Conservation (phyloP, 768 basidiomycete species). For the Lyophyllum atratum region DNA sequence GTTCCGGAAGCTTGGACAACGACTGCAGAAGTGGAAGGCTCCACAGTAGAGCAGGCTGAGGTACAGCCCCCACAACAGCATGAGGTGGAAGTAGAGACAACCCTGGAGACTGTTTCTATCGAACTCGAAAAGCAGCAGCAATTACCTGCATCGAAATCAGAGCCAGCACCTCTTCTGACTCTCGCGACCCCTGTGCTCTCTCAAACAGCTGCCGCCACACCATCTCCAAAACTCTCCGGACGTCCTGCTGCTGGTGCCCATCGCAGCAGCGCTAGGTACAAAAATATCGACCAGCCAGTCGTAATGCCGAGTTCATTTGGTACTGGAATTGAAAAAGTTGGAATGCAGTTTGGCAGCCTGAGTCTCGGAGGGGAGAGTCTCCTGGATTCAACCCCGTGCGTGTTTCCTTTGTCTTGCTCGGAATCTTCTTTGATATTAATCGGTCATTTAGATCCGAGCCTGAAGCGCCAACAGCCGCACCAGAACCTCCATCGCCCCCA, state of each 20-base stretch:
- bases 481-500: constrained; percentile 36
- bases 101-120: constrained; percentile 29
- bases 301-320: constrained; percentile 77
- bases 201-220: constrained; percentile 40
- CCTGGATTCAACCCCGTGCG: constrained; percentile 57
- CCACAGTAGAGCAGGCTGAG: constrained; percentile 17
- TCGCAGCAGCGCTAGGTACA: constrained; percentile 63
- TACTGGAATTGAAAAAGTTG: constrained; percentile 69
- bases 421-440: constrained; percentile 5
- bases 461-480: constrained; percentile 20
- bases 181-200: constrained; percentile 30
- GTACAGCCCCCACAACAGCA: constrained; percentile 22
- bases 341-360: constrained; percentile 90
- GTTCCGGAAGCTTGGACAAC: constrained; percentile 37
- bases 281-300: constrained; percentile 76
- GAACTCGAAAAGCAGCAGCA: constrained; percentile 30
- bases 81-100: constrained; percentile 31
- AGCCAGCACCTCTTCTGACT: constrained; percentile 36
- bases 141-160: constrained; percentile 30
- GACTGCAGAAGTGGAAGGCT: constrained; percentile 25
- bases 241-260: constrained; percentile 57
- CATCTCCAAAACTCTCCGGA: constrained; percentile 52
- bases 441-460: constrained; percentile 14
- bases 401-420: constrained; percentile 16
- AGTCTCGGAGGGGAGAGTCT: constrained; percentile 70